Conservation (phyloP, 1,139 yeast genomes). For the Blastobotrys capitulatus region DNA sequence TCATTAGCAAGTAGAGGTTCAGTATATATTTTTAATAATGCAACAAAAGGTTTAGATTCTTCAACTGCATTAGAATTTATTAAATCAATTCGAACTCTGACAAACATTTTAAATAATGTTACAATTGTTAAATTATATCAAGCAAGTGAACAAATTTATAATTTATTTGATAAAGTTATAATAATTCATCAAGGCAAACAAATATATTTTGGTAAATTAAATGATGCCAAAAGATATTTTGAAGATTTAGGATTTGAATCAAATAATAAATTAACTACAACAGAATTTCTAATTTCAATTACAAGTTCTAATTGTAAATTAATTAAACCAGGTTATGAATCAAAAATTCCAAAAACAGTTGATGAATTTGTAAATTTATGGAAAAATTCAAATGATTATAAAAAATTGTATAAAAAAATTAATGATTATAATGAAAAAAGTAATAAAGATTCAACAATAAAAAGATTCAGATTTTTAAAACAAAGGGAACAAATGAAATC, state of each 20-base stretch:
- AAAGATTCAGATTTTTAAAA: constrained; percentile 29
- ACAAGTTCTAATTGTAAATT: constrained; percentile 50
- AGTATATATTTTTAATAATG: constrained; percentile 63
- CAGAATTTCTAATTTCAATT: constrained; percentile 55
- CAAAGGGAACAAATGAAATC: constrained; percentile 21
- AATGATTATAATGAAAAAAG: neutral
- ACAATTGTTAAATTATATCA: constrained; percentile 55
- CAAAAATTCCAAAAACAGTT: constrained; percentile 48
- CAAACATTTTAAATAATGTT: constrained; percentile 48
- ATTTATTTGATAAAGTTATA: constrained; percentile 56
- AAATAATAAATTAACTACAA: constrained; percentile 54
- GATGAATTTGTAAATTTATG: constrained; percentile 51
- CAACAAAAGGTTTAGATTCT: constrained; percentile 67
- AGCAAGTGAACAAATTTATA: constrained; percentile 58
- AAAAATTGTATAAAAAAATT: constrained; percentile 24
- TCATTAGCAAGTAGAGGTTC: constrained; percentile 52
- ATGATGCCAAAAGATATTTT: constrained; percentile 46
- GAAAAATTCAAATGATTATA: constrained; percentile 44
- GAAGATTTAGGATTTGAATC: constrained; percentile 54
- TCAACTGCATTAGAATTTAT: constrained; percentile 64
- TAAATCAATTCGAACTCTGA: constrained; percentile 52
- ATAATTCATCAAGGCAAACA: constrained; percentile 54
- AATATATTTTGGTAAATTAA: constrained; percentile 50
- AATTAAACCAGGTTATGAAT: constrained; percentile 22
- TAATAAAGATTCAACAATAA: neutral